Conservation (phyloP, 1,284 basidiomycete genomes). For the Marasmius sp. region DNA sequence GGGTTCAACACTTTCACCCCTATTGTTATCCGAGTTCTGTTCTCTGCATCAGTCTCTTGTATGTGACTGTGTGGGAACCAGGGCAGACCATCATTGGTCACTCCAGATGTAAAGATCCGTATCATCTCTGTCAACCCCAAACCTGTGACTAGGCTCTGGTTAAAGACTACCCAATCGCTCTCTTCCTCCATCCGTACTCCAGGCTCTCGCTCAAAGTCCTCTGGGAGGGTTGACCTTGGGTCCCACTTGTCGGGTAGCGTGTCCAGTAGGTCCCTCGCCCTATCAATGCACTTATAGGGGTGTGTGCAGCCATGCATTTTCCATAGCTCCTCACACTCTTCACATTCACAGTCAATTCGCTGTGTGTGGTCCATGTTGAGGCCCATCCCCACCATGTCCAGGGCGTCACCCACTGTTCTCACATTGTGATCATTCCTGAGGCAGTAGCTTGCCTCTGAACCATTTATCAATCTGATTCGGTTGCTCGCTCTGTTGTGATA, state of each 20-base stretch:
- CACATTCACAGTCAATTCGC: background rate
- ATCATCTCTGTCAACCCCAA: too few relatives aligned
- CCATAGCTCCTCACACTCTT: background rate
- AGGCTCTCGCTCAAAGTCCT: constrained; percentile 10
- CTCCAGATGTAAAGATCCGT: too few relatives aligned
- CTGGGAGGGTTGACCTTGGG: background rate
- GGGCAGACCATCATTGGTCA: too few relatives aligned
- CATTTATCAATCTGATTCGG: background rate
- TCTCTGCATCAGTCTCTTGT: too few relatives aligned
- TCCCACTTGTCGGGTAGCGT: constrained; percentile 13
- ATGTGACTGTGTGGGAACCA: too few relatives aligned
- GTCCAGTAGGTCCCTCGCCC: constrained; percentile 9
- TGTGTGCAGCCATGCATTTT: background rate
- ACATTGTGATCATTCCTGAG: constrained; percentile 14
- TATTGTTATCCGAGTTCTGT: too few relatives aligned
- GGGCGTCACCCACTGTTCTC: constrained; percentile 11
- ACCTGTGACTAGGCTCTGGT: too few relatives aligned
- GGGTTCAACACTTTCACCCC: too few relatives aligned
- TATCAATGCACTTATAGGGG: constrained; percentile 8
- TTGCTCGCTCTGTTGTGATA: constrained; percentile 16
- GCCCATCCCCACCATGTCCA: background rate
- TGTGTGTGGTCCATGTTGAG: background rate
- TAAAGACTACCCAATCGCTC: background rate
- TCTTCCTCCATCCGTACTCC: background rate
- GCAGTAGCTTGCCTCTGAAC: constrained; percentile 2